Conservation (phyloP, 202 grass and related monocot genomes). For the Eragrostis tef region DNA sequence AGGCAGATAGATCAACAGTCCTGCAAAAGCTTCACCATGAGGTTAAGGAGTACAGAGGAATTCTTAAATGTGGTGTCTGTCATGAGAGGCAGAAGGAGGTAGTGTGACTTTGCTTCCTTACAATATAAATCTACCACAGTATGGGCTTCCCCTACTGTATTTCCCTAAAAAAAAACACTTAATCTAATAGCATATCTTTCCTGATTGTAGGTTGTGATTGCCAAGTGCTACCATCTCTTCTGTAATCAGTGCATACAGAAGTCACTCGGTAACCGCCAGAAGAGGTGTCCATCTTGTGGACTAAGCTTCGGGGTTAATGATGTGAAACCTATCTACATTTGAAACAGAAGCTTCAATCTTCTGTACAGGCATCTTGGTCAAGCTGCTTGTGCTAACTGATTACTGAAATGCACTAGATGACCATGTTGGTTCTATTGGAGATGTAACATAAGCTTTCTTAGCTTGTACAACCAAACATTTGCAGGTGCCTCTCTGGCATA, state of each 20-base stretch:
- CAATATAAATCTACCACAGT: no score
- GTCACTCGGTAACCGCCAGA: conserved; percentile 66
- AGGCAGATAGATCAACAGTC: conserved; percentile 59
- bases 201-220: conserved; percentile 76
- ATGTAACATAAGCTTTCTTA: conserved; percentile 41
- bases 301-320: conserved; percentile 70
- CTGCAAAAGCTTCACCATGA: conserved; percentile 79
- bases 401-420: conserved; percentile 20
- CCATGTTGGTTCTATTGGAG: conserved; percentile 37
- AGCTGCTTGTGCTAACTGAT: conserved; percentile 36
- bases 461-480: conserved; percentile 42
- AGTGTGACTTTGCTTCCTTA: conserved; percentile 32
- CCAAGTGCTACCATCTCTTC: conserved; percentile 94
- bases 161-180: neutral
- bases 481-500: conserved; percentile 40
- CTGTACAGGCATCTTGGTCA: conserved; percentile 14
- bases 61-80: conserved; percentile 83
- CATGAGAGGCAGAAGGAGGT: conserved; percentile 89
- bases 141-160: no score
- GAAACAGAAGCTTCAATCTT: conserved; percentile 39
- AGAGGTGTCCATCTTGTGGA: conserved; percentile 73
- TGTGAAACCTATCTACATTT: conserved; percentile 96
- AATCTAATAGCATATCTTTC: conserved; percentile 21
- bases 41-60: conserved; percentile 71
- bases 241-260: conserved; percentile 80